Evolutionary conservation across 108 stramenopile genomes (phyloP).

Genomic region (Nitzschia inconspicua): DNA sequence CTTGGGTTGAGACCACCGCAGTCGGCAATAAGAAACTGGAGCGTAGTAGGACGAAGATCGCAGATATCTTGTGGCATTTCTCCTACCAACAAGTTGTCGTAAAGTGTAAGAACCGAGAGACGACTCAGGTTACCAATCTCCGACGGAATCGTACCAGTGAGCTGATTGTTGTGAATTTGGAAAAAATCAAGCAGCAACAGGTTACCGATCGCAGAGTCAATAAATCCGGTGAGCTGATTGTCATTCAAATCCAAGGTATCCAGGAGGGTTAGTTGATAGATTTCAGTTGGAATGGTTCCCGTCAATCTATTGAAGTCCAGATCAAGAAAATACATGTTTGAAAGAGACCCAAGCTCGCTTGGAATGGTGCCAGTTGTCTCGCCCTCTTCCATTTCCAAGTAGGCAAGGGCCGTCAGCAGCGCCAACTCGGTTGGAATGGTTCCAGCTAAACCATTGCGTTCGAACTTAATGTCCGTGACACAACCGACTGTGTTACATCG

Average conservation of each 20-base stretch:
- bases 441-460: conserved; percentile 39
- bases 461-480: conserved; percentile 38
- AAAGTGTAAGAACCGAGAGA: conserved; percentile 21
- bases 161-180: conserved; percentile 34
- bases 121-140: conserved; percentile 12
- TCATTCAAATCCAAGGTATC: conserved; percentile 59
- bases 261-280: conserved; percentile 29
- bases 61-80: conserved; percentile 39
- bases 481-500: conserved; percentile 28
- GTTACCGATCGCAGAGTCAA: conserved; percentile 48
- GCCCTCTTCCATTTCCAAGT: conserved; percentile 48
- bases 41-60: no score
- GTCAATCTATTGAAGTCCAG: conserved; percentile 46
- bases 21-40: no score
- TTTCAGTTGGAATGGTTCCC: conserved; percentile 32
- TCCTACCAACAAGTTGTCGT: conserved; percentile 32
- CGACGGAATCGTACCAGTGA: conserved; percentile 20
- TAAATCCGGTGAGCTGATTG: conserved; percentile 52
- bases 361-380: conserved; percentile 56
- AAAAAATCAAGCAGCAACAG: conserved; percentile 44
- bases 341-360: conserved; percentile 56
- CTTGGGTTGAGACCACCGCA: no score
- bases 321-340: conserved; percentile 42
- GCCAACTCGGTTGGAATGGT: conserved; percentile 46
- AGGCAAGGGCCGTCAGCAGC: conserved; percentile 29